phyloP scores from a whole-genome alignment of 345 rosid species.

The Citrus mangshanensis region DNA sequence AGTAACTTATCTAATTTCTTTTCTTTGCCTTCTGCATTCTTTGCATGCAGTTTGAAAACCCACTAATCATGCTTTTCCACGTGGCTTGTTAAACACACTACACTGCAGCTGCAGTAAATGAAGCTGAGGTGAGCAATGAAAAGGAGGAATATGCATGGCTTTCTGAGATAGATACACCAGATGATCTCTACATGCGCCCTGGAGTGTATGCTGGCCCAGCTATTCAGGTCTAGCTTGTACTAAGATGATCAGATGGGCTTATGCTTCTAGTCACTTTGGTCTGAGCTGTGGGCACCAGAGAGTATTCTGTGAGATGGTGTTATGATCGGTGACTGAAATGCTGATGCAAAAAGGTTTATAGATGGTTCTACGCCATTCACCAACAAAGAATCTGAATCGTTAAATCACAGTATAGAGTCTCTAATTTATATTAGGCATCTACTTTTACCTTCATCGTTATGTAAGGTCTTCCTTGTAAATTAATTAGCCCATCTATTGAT shows the following conservation, averaged over 20 bases:
- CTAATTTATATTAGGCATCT: background rate
- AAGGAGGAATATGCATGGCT: constrained; percentile 79
- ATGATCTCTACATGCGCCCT: constrained; percentile 69
- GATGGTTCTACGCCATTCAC: background rate
- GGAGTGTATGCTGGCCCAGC: constrained; percentile 70
- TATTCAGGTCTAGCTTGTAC: constrained; percentile 36
- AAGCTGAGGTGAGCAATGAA: constrained; percentile 36
- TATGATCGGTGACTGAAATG: background rate
- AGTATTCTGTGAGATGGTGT: background rate
- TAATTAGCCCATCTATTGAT: background rate
- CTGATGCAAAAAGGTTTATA: background rate
- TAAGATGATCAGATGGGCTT: background rate
- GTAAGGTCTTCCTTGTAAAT: background rate
- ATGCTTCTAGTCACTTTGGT: background rate
- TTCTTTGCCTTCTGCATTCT: background rate
- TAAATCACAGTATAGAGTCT: background rate
- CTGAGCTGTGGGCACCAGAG: background rate
- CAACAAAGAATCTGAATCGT: background rate
- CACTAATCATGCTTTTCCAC: background rate
- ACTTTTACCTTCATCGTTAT: background rate
- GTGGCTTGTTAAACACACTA: constrained; percentile 3
- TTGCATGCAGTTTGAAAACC: background rate
- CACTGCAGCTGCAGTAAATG: constrained; percentile 36
- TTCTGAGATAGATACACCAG: constrained; percentile 69
- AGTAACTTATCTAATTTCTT: constrained; percentile 10